Conservation (phyloP, 208 protist genomes). For the Kentomonas sorsogonicus region DNA sequence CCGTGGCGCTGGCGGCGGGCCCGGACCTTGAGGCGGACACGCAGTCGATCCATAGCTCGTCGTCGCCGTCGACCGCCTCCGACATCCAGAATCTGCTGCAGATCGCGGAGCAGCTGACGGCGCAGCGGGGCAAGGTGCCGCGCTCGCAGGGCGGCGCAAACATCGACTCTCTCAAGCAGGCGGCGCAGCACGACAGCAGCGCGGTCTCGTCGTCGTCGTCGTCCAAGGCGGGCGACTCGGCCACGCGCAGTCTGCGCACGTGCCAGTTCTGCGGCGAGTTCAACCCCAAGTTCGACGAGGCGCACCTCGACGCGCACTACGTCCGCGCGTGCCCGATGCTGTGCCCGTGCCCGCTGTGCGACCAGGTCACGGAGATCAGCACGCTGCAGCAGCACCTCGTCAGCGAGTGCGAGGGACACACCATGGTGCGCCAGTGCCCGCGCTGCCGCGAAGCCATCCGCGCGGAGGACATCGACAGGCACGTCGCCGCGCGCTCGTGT, state of each 20-base stretch:
- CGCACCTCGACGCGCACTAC: slow-evolving; percentile 81
- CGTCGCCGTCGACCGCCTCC: too few relatives aligned
- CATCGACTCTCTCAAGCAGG: too few relatives aligned
- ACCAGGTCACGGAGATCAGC: slow-evolving; percentile 89
- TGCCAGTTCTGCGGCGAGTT: slow-evolving; percentile 88
- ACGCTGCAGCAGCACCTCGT: slow-evolving; percentile 87
- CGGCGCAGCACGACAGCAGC: too few relatives aligned
- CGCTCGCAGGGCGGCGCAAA: too few relatives aligned
- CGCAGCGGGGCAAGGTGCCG: too few relatives aligned
- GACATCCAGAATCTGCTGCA: neutral
- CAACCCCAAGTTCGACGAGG: slow-evolving; percentile 60
- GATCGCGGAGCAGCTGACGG: too few relatives aligned
- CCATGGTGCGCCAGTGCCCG: slow-evolving; percentile 79
- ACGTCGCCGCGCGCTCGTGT: slow-evolving; percentile 57
- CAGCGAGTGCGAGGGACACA: slow-evolving; percentile 70
- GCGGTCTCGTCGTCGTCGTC: too few relatives aligned
- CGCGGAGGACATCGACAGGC: slow-evolving; percentile 64
- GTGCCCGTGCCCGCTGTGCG: slow-evolving; percentile 85
- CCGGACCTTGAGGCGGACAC: neutral
- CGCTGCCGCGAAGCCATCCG: slow-evolving; percentile 84
- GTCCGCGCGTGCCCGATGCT: slow-evolving; percentile 87
- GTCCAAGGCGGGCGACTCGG: too few relatives aligned
- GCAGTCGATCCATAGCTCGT: neutral
- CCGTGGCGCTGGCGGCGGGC: neutral
- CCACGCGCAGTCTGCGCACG: too few relatives aligned